A percentile compares a stretch with the other conserved stretches of the same genome.
phyloP scores from a whole-genome alignment of 164 flowering plant genomes.

The Piper longum region DNA sequence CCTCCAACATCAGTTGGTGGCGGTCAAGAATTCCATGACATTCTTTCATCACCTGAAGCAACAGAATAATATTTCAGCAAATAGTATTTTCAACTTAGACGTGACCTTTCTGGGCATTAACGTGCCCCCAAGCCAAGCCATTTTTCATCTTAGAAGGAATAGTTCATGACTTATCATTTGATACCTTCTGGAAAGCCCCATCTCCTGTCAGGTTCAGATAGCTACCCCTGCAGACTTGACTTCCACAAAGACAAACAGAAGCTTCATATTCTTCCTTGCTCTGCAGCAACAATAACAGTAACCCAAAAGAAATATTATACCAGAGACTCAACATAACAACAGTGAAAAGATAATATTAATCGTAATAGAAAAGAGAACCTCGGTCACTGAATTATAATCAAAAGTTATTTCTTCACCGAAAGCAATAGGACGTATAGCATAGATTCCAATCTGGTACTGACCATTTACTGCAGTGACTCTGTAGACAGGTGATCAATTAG shows the following conservation, averaged over 20 bases:
- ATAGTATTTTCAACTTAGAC: too few species aligned
- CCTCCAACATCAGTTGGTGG: slow-evolving; percentile 74
- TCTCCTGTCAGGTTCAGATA: slow-evolving; percentile 93
- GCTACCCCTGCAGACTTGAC: slow-evolving; percentile 98
- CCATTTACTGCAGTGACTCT: slow-evolving; percentile 99
- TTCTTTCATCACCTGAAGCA: slow-evolving; percentile 67
- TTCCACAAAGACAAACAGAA: slow-evolving; percentile 96
- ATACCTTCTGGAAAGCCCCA: slow-evolving; percentile 87
- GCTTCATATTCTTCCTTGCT: slow-evolving; percentile 98
- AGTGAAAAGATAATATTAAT: not conserved
- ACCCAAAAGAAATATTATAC: not conserved
- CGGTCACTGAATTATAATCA: slow-evolving; percentile 98
- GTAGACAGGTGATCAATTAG: slow-evolving; percentile 10
- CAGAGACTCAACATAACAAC: not conserved
- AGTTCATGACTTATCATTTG: not conserved
- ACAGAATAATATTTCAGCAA: not conserved
- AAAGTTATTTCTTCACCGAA: slow-evolving; percentile 95
- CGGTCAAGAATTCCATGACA: slow-evolving; percentile 83
- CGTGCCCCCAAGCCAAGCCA: not conserved
- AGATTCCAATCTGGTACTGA: slow-evolving; percentile 95
- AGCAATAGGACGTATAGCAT: slow-evolving; percentile 59
- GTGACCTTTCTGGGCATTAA: not conserved
- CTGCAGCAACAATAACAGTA: slow-evolving; percentile 21
- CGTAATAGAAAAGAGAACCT: slow-evolving; percentile 38
- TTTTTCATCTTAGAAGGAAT: too few species aligned